Base-by-base conservation (phyloP, 768 basidiomycete genomes). In the Clavaria fumosa region DNA sequence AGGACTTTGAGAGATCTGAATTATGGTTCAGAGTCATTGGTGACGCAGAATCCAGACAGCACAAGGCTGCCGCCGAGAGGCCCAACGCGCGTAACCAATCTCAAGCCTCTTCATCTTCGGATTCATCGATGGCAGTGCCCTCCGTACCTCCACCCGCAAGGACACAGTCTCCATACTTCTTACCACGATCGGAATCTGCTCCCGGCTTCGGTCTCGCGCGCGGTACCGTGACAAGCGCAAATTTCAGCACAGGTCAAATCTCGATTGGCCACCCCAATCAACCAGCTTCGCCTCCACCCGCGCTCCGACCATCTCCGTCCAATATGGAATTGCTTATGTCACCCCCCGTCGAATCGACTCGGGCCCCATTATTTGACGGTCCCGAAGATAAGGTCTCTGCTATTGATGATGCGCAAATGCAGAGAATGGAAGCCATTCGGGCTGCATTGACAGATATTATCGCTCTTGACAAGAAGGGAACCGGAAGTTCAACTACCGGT, bases 401-500 rank as follows among this genome's bases (percentile, higher is more conserved):
- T 34, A 75, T 72, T 33, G 80, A 93, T 54, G 72, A 80, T 36
- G 32, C 34, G 11, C 37, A 42, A 31, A 21, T 42, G 3, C 69
- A 80, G 46, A 68, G 88, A 26, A 95, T 97, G 75, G 88, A 90
- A 48, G 91, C 93, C 2, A 95, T 97, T 14, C 89, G 90, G 49
- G 90, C 90, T 5, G 95, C 95, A 3, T 62, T 99, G 44, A 90
- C 85, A 7, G 86, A 93, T 52, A 96, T 99, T 53, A 90, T 99
- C 50, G 86, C 88, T 2, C 64, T 80, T 27, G 85, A 93, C 44
- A 67, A 76, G 26, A 67, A 71, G 38, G 56, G 55, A 38, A 26
- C 27, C 12, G 39, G 26, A 24, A 33, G 27, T 17, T 41, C 11
- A 41, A 40, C 2, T 38, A 40, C 28, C 15, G 35, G 35, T 21